Evolutionary conservation across 768 basidiomycete genomes (phyloP), one percentile per base, ranked within the genome.

Genomic region (Amanita exitialis): DNA sequence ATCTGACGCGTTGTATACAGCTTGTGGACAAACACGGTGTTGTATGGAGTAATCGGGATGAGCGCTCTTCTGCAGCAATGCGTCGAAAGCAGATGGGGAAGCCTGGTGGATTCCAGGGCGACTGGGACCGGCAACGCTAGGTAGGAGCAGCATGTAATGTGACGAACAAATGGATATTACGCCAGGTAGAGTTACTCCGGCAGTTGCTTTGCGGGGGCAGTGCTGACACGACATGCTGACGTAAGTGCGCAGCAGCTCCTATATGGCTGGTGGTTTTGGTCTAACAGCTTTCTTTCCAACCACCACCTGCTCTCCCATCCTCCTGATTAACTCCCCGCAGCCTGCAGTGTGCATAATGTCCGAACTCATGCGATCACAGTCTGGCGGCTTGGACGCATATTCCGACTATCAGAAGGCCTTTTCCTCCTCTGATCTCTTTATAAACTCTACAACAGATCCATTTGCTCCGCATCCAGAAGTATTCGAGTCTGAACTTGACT

Each of bases 401-500:
- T 61, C 64, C 48, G 68, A 70, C 58, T 64, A 68, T 58, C 61
- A 57, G 37, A 67, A 69, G 56, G 59, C 63, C 54, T 64, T 59
- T 23, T 55, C 76, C 61, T 69, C 69, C 67, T 70, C 79, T 64
- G 79, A 79, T 66, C 83, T 83, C 71, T 74, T 79, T 68, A 82
- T 81, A 63, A 78, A 79, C 60, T 73, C 77, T 55, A 76, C 80
- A 57, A 71, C 78, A 53, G 86, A 87, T 69, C 76, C 86, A 67
- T 73, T 80, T 59, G 85, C 83, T 48, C 86, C 87, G 39, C 79
- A 84, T 61, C 83, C 86, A 54, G 87, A 90, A 73, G 74, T 80
- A 56, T 90, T 91, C 70, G 89, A 90, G 64, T 77, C 77, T 47
- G 89, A 91, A 68, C 77, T 91, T 60, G 88, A 89, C 67, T 72